Percentiles rank a stretch among this genome's conserved stretches.
phyloP scores from a whole-genome alignment of 805 yeast species.

The Jamesozyma lodderae region DNA sequence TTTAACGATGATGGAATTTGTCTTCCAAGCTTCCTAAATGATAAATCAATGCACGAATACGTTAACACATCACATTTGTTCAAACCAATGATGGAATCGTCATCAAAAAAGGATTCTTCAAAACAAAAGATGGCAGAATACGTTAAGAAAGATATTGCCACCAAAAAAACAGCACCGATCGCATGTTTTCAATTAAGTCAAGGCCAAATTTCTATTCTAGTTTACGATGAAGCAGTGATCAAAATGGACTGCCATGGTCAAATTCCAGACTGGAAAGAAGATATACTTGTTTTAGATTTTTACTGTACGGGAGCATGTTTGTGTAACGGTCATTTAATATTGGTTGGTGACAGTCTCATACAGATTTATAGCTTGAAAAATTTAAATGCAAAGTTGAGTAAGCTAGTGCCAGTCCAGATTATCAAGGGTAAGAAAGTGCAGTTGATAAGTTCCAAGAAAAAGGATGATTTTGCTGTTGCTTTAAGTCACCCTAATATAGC shows the following conservation, averaged over 20 bases:
- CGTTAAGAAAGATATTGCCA: conserved; percentile 33
- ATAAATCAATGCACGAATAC: conserved; percentile 13
- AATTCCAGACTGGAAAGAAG: conserved; percentile 34
- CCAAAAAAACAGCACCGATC: conserved; percentile 39
- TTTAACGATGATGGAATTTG: conserved; percentile 47
- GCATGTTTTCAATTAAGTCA: conserved; percentile 56
- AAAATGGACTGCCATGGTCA: conserved; percentile 53
- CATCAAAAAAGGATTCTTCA: conserved; percentile 21
- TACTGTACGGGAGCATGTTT: conserved; percentile 35
- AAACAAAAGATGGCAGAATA: conserved; percentile 28
- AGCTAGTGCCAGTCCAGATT: conserved; percentile 50
- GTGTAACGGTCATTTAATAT: conserved; percentile 39
- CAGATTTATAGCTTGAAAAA: conserved; percentile 52
- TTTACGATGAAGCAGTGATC: conserved; percentile 64
- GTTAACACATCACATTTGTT: conserved; percentile 15
- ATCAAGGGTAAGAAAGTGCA: conserved; percentile 60
- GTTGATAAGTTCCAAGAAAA: conserved; percentile 32
- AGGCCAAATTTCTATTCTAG: conserved; percentile 45
- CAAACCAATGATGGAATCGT: conserved; percentile 15
- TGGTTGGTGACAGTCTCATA: conserved; percentile 56
- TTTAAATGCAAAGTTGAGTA: conserved; percentile 17
- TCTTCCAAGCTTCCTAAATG: conserved; percentile 49
- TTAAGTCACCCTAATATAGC: conserved; percentile 59
- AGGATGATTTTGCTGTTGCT: conserved; percentile 32
- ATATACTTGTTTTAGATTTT: conserved; percentile 36